These are phyloP conservation scores for Syncephalastrum monosporum DNA, from an alignment of 371 early-diverging fungal species.

Conservation along the genomic window DNA sequence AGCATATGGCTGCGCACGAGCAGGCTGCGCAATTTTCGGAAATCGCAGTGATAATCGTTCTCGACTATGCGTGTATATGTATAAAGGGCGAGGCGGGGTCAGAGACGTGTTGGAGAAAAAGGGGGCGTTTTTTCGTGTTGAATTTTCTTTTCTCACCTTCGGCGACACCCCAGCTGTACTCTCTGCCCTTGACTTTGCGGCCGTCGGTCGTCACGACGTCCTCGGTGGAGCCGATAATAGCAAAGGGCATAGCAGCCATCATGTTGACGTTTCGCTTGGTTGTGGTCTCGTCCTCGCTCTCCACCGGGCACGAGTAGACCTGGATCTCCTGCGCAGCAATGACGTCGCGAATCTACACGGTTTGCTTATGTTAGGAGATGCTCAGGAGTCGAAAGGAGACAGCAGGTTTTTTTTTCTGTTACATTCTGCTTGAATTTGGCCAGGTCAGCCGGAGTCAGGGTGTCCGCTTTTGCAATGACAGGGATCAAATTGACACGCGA, in stretches of 20 bases:
- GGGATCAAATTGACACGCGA: constrained; percentile 85
- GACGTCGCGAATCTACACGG: constrained; percentile 64
- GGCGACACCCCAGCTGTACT: constrained; percentile 92
- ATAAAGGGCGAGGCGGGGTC: too few relatives aligned
- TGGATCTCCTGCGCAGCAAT: constrained; percentile 73
- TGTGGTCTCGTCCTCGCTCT: constrained; percentile 80
- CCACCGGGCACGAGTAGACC: constrained; percentile 72
- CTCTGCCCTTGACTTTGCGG: constrained; percentile 76
- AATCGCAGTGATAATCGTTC: constrained; percentile 87
- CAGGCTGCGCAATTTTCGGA: constrained; percentile 88
- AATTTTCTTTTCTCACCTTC: constrained; percentile 28
- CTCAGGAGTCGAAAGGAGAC: neutral
- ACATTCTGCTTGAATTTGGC: constrained; percentile 73
- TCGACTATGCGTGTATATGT: constrained; percentile 51
- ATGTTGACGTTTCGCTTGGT: constrained; percentile 77
- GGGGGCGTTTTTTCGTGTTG: too few relatives aligned
- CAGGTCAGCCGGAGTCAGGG: constrained; percentile 74
- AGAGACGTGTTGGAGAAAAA: too few relatives aligned
- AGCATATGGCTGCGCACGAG: constrained; percentile 92
- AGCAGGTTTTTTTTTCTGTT: constrained; percentile 2
- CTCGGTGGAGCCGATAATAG: constrained; percentile 86
- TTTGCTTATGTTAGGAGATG: neutral
- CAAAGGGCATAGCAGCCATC: constrained; percentile 89
- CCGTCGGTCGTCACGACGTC: constrained; percentile 75
- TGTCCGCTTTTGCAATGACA: constrained; percentile 67